Evolutionary conservation across 257 asterid species (phyloP).

Genomic region (Solanum paucissectum): DNA sequence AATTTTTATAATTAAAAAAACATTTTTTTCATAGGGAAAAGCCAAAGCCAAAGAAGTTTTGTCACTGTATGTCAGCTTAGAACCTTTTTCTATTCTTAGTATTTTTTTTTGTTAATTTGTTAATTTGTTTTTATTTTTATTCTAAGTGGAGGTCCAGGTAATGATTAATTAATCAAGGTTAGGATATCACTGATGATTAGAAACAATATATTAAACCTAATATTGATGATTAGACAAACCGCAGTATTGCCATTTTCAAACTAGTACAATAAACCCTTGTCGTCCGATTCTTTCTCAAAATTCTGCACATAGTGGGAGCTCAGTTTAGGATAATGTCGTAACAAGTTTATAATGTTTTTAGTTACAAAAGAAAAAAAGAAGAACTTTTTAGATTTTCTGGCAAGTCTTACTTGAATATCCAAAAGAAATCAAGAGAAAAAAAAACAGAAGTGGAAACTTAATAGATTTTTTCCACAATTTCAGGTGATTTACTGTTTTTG

Average conservation of each 20-base stretch:
- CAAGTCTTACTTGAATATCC: neutral
- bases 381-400: neutral
- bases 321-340: neutral
- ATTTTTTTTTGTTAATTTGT: neutral
- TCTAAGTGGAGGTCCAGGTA: neutral
- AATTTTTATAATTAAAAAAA: neutral
- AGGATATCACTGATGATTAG: neutral
- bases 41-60: neutral
- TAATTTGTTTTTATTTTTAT: neutral
- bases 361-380: neutral
- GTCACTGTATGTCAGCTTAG: neutral
- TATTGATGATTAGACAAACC: neutral
- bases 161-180: neutral
- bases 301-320: no score
- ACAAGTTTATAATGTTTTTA: neutral
- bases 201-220: neutral
- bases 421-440: neutral
- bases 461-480: neutral
- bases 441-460: neutral
- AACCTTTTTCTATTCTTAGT: neutral
- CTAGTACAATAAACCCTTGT: neutral
- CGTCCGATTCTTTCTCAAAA: rapidly evolving
- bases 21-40: neutral
- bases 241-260: neutral
- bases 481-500: neutral